phyloP scores from a whole-genome alignment of 2,329 filamentous ascomycete species.

The Ambrosiella cleistominuta region DNA sequence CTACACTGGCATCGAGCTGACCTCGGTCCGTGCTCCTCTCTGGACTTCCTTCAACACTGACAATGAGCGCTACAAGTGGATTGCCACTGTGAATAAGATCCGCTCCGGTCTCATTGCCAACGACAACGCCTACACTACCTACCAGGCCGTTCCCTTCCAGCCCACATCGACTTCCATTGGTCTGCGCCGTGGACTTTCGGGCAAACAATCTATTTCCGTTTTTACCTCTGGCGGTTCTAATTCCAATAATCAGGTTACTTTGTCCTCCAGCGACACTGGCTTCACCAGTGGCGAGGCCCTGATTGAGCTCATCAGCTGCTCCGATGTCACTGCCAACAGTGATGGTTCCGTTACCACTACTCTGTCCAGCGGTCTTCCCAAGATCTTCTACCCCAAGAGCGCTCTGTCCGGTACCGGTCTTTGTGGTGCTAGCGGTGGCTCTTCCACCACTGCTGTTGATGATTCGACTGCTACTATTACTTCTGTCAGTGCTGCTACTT shows the following conservation, averaged over 20 bases:
- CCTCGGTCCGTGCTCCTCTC: slow-evolving; percentile 16
- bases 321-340: slow-evolving; percentile 8
- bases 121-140: slow-evolving; percentile 9
- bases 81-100: slow-evolving; percentile 10
- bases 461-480: slow-evolving; percentile 1
- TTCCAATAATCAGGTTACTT: slow-evolving; percentile 11
- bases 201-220: slow-evolving; percentile 13
- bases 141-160: slow-evolving; percentile 13
- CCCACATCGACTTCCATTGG: slow-evolving; percentile 11
- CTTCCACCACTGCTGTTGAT: background rate
- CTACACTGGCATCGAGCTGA: slow-evolving; percentile 32
- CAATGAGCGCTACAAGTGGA: slow-evolving; percentile 12
- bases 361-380: slow-evolving; percentile 11
- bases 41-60: slow-evolving; percentile 12
- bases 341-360: slow-evolving; percentile 12
- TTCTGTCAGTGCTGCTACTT: background rate
- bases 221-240: slow-evolving; percentile 12
- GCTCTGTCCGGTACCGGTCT: slow-evolving; percentile 8
- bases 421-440: slow-evolving; percentile 6
- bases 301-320: slow-evolving; percentile 12
- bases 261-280: slow-evolving; percentile 10
- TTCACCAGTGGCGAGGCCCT: slow-evolving; percentile 11
- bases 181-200: slow-evolving; percentile 11
- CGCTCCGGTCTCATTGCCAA: slow-evolving; percentile 10
- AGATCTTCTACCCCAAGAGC: slow-evolving; percentile 12